Evolutionary conservation across 2,329 filamentous ascomycete genomes (phyloP).

Genomic region (Xenosphaeropsis pyriputrescens): DNA sequence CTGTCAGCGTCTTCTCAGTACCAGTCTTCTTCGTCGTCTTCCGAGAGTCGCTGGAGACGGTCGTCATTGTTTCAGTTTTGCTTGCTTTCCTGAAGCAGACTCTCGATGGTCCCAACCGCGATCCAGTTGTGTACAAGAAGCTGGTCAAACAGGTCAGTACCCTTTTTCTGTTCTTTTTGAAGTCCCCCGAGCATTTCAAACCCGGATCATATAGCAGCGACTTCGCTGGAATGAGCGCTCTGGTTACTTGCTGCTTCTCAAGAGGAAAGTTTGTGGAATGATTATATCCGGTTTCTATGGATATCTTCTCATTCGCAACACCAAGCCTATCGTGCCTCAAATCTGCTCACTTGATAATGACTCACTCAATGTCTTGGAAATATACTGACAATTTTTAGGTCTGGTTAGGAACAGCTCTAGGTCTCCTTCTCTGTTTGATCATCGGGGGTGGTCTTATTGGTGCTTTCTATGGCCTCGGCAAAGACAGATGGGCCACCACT

Average conservation of each 20-base stretch:
- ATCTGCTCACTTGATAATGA: not conserved
- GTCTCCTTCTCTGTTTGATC: slow-evolving; percentile 39
- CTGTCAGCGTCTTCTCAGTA: slow-evolving; percentile 59
- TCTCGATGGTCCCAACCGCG: slow-evolving; percentile 45
- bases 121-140: slow-evolving; percentile 46
- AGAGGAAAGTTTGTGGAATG: too few relatives aligned
- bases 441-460: slow-evolving; percentile 47
- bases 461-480: slow-evolving; percentile 50
- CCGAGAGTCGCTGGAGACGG: slow-evolving; percentile 69
- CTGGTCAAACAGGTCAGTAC: slow-evolving; percentile 44
- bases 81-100: slow-evolving; percentile 77
- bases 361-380: too few relatives aligned
- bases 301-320: too few relatives aligned
- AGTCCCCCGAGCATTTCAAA: not conserved
- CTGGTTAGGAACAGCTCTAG: slow-evolving; percentile 38
- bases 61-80: slow-evolving; percentile 76
- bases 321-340: not conserved
- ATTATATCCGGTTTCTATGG: too few relatives aligned
- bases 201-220: too few relatives aligned
- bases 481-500: slow-evolving; percentile 47
- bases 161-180: not conserved
- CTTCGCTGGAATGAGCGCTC: too few relatives aligned
- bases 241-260: too few relatives aligned
- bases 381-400: slow-evolving; percentile 24
- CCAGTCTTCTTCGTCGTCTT: slow-evolving; percentile 87